Evolutionary conservation across 345 rosid genomes (phyloP), one percentile per base, ranked within the genome.

Genomic region (Trapa bicornis): DNA sequence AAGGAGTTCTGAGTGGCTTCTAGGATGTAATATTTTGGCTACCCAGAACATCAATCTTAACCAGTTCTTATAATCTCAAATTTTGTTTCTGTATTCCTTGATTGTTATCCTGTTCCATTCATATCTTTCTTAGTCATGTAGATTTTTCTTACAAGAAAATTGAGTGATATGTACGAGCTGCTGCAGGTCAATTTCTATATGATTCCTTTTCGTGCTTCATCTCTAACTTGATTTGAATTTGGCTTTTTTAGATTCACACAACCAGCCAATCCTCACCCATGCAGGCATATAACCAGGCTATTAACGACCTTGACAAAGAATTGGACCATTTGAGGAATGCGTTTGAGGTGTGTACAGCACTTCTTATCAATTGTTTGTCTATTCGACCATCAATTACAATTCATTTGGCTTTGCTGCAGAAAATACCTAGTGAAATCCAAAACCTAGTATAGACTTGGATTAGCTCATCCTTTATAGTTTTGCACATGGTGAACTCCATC

Each of bases 221-320:
- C n/a, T 39, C 15, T 45, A 15, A 70, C 60, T 64, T 15, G 15
- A 53, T 54, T 58, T 0, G 11, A 47, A 32, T 54, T 60, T 15
- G 60, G 60, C 13, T 53, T 78, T 65, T 84, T 74, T 71, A 93
- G 94, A 86, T 93, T 69, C 97, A 93, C 73, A 88, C 96, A 0
- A 80, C 94, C 4, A 90, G 97, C 75, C 96, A 93, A 80, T 93
- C 98, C 64, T 93, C 98, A 39, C 98, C 97, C 5, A 93, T 92
- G 94, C 98, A 93, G 79, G 96, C 94, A 0, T 88, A 90, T 79
- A 93, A 93, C 72, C 98, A 90, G 75, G 94, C 97, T 35, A 85
- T 93, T 72, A 93, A 87, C 73, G 97, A 93, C 72, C 78, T 93
- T 6, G 98, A 93, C 79, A 88, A 88, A 83, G 97, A 88, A 77